Conservation (phyloP, 345 rosid genomes). For the Noccaea bulbosa region DNA sequence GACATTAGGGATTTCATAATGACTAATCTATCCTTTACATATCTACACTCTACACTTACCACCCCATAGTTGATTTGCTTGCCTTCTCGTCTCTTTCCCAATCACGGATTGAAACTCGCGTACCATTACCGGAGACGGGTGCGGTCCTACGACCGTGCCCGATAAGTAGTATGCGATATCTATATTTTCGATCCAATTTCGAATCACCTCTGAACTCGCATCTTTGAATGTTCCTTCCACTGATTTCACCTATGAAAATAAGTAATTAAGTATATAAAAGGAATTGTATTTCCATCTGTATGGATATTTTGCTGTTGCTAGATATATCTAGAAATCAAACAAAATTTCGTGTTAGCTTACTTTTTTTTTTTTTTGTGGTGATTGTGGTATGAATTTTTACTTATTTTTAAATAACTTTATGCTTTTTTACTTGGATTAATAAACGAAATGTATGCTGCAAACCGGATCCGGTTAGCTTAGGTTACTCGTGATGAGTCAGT, state of each 20-base stretch:
- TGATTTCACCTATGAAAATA: conserved; percentile 52
- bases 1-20: no score
- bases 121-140: conserved; percentile 82
- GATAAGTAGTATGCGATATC: conserved; percentile 53
- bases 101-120: conserved; percentile 83
- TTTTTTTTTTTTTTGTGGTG: not conserved
- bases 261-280: no score
- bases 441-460: no score
- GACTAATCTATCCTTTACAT: no score
- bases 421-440: no score
- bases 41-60: conserved; percentile 37
- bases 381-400: no score
- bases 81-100: conserved; percentile 81
- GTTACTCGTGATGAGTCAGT: no score
- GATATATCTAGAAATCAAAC: not conserved
- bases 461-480: no score
- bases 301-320: not conserved
- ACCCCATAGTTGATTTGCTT: conserved; percentile 83
- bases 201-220: conserved; percentile 74
- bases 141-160: conserved; percentile 84
- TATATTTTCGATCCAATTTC: conserved; percentile 63
- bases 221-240: conserved; percentile 71
- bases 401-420: no score
- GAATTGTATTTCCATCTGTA: not conserved
- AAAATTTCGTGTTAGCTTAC: not conserved